Conservation (phyloP, 495 filamentous ascomycete species). For the Massariosphaeria phaeospora region DNA sequence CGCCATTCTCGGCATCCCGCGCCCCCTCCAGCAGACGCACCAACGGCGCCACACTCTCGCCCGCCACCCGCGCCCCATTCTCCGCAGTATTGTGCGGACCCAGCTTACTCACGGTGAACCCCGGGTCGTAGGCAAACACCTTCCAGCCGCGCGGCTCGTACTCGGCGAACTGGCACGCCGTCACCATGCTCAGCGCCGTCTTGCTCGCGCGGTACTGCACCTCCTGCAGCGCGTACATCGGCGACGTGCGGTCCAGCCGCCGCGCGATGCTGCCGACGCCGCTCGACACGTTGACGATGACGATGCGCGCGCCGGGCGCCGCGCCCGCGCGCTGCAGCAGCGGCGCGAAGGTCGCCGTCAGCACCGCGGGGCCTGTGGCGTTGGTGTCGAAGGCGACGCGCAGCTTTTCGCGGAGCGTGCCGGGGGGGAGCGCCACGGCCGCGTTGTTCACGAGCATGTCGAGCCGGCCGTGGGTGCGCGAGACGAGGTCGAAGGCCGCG, state of each 20-base stretch:
- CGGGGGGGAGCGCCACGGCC: background rate
- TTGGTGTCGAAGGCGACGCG: constrained; percentile 34
- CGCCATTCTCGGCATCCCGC: constrained; percentile 40
- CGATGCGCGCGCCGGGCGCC: constrained; percentile 9
- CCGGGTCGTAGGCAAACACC: constrained; percentile 34
- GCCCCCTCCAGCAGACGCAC: constrained; percentile 36
- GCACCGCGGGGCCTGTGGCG: constrained; percentile 36
- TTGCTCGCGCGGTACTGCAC: constrained; percentile 37
- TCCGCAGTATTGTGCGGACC: constrained; percentile 31
- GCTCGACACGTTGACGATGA: constrained; percentile 38
- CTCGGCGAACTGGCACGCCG: constrained; percentile 13
- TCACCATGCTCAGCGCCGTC: constrained; percentile 36
- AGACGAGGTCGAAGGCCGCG: constrained; percentile 7
- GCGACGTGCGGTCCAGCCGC: constrained; percentile 33
- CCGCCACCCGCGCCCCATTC: constrained; percentile 34
- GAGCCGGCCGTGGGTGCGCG: constrained; percentile 24
- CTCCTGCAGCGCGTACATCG: background rate
- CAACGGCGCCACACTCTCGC: constrained; percentile 20
- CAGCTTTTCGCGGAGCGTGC: constrained; percentile 10
- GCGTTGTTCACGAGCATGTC: constrained; percentile 33
- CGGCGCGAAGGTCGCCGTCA: constrained; percentile 31
- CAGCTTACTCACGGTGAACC: constrained; percentile 40
- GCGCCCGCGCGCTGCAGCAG: constrained; percentile 30
- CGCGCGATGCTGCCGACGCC: constrained; percentile 30
- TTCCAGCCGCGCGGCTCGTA: constrained; percentile 24